Conservation (phyloP, 345 rosid genomes). For the Citrus medica region DNA sequence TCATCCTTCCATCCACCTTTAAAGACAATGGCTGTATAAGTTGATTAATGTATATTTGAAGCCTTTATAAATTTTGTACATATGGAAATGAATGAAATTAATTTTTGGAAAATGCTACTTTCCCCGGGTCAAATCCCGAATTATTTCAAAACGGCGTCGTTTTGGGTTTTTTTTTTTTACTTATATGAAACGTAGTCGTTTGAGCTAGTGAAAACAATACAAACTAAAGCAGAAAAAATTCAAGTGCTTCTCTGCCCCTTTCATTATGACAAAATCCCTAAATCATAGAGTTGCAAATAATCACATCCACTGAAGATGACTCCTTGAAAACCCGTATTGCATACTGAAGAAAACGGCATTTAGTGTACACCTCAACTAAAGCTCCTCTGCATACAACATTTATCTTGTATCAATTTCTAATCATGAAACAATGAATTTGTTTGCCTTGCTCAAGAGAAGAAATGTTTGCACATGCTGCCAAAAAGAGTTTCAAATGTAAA, state of each 20-base stretch:
- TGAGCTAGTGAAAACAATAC: too few species aligned
- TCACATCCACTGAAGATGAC: conserved; percentile 46
- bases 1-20: too few species aligned
- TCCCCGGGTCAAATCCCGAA: too few species aligned
- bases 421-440: conserved; percentile 71
- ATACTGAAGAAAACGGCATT: conserved; percentile 44
- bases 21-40: too few species aligned
- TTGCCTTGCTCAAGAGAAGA: conserved; percentile 52
- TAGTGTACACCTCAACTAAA: conserved; percentile 72
- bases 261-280: conserved; percentile 63
- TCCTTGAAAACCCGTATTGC: conserved; percentile 55
- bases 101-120: too few species aligned
- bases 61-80: too few species aligned
- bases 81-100: too few species aligned
- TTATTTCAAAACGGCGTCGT: too few species aligned
- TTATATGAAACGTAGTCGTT: too few species aligned
- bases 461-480: conserved; percentile 74
- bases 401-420: conserved; percentile 55
- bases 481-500: conserved; percentile 64
- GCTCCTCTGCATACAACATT: conserved; percentile 65
- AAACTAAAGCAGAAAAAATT: too few species aligned
- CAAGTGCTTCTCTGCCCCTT: conserved; percentile 51
- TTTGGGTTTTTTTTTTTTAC: too few species aligned
- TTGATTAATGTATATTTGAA: too few species aligned
- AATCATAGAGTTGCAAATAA: conserved; percentile 76